Base-by-base conservation (phyloP, 2,329 filamentous ascomycete genomes). In the Epichloe uncinata region DNA sequence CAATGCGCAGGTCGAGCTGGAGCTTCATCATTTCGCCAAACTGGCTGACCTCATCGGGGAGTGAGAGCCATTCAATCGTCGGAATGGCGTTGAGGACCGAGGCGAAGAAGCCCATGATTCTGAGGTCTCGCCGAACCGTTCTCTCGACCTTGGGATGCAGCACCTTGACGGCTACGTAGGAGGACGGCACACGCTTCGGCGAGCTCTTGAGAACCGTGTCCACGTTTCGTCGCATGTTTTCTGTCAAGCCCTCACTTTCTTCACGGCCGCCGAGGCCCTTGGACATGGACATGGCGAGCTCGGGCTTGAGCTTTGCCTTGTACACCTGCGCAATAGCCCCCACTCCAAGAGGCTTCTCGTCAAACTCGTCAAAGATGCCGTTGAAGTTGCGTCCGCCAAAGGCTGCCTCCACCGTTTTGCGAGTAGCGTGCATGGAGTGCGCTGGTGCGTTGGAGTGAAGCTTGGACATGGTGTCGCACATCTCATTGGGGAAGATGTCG, bases 11-110 rank as follows among this genome's bases (percentile, higher is more conserved):
- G 66, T 98, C 93, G 3, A 98, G 74, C 64, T 98, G 93, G n/a
- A 97, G 73, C 60, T 84, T 84, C 93, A 98, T 98, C 93, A 98
- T 98, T 63, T 94, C 86, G 22, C 90, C 91, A 61, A 98, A 98
- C 61, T 97, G 89, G 13, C 75, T 69, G 3, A 97, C 93, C 64
- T 98, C 93, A 57, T 96, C 91, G 0, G 93, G 93, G 8, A 98
- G 79, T 0, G 91, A 96, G 5, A 98, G 75, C 93, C 93, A 98
- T 66, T 97, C 88, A 62, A 98, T 93, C 0, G 90, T 95, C 0
- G 93, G 93, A 34, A 98, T 84, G 2, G 78, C 70, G 66, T 97
- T 95, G 57, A 98, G 82, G 5, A 85, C 61, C 0, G 79, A 75
- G 15, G 93, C 93, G 61, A 98, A 96, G 69, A 95, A 88, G 8